A percentile compares a stretch with the other conserved stretches of the same genome.
Conservation (phyloP, 1,284 basidiomycete species). For the Apiotrichum gracile region DNA sequence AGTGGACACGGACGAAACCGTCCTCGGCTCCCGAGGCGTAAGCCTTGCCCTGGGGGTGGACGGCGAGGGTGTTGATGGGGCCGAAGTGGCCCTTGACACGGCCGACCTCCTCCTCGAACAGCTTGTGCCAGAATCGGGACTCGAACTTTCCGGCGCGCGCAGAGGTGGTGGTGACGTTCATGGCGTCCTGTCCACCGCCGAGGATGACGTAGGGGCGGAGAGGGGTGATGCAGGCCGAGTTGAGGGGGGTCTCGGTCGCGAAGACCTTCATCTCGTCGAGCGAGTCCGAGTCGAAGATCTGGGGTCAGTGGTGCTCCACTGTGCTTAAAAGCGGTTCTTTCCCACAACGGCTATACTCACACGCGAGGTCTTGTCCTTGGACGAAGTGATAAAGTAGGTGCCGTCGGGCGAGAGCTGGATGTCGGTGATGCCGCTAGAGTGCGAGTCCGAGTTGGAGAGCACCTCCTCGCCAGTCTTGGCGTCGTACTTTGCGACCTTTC, state of each 20-base stretch:
- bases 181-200: conserved; percentile 96
- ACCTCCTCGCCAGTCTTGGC: conserved; percentile 82
- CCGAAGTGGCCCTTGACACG: conserved; percentile 91
- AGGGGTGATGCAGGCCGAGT: conserved; percentile 84
- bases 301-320: conserved; percentile 4
- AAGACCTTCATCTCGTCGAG: conserved; percentile 89
- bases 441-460: conserved; percentile 64
- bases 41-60: conserved; percentile 79
- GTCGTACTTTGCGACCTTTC: conserved; percentile 87
- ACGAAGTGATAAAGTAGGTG: conserved; percentile 92
- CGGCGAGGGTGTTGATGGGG: conserved; percentile 96
- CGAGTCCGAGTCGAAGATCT: conserved; percentile 87
- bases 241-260: conserved; percentile 88
- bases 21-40: conserved; percentile 97
- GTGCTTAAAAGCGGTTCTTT: too few species aligned
- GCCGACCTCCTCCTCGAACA: conserved; percentile 97
- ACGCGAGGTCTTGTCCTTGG: conserved; percentile 93
- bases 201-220: conserved; percentile 82
- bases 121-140: conserved; percentile 96
- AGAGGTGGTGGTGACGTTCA: conserved; percentile 94
- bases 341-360: conserved; percentile 55
- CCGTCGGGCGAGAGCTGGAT: conserved; percentile 84
- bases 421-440: conserved; percentile 78
- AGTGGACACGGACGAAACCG: conserved; percentile 84
- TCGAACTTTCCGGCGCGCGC: conserved; percentile 95